Conservation (phyloP, 2,329 filamentous ascomycete species). For the Cyclaneusma minus region DNA sequence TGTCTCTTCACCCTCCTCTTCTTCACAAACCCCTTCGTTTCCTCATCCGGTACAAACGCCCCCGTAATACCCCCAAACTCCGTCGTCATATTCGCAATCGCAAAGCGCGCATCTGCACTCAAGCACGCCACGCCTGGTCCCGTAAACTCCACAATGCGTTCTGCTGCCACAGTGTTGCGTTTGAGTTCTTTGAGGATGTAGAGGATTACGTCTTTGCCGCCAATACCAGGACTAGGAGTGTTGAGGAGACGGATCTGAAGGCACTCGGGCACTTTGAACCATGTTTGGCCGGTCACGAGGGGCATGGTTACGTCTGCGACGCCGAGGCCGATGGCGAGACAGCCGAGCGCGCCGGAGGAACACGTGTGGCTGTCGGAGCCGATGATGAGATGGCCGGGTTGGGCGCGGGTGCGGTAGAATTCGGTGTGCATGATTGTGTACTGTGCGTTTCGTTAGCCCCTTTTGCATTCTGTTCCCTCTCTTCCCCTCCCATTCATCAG, state of each 20-base stretch:
- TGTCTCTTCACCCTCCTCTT: slow-evolving; percentile 19
- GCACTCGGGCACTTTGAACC: slow-evolving; percentile 28
- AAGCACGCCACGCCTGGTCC: slow-evolving; percentile 24
- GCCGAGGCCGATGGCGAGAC: slow-evolving; percentile 28
- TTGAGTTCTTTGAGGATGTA: slow-evolving; percentile 27
- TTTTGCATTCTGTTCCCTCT: too few relatives aligned
- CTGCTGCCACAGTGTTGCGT: slow-evolving; percentile 27
- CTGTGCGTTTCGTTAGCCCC: slow-evolving; percentile 3
- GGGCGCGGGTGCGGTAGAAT: slow-evolving; percentile 25
- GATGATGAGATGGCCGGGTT: slow-evolving; percentile 27
- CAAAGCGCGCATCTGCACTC: slow-evolving; percentile 27
- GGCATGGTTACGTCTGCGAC: slow-evolving; percentile 28
- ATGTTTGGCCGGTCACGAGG: slow-evolving; percentile 28
- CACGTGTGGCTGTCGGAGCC: slow-evolving; percentile 31
- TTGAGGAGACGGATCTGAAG: slow-evolving; percentile 25
- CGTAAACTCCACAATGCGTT: slow-evolving; percentile 28
- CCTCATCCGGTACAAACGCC: slow-evolving; percentile 24
- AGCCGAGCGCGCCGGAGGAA: slow-evolving; percentile 24
- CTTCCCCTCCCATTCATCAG: neutral
- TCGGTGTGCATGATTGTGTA: slow-evolving; percentile 31
- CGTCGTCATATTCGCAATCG: slow-evolving; percentile 30
- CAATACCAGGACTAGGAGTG: slow-evolving; percentile 20
- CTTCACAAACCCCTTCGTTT: slow-evolving; percentile 20
- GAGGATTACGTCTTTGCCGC: slow-evolving; percentile 30
- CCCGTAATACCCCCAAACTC: slow-evolving; percentile 28